These are phyloP conservation scores for Boletus eberwhitei DNA, from an alignment of 768 basidiomycete species.

Conservation along the genomic window DNA sequence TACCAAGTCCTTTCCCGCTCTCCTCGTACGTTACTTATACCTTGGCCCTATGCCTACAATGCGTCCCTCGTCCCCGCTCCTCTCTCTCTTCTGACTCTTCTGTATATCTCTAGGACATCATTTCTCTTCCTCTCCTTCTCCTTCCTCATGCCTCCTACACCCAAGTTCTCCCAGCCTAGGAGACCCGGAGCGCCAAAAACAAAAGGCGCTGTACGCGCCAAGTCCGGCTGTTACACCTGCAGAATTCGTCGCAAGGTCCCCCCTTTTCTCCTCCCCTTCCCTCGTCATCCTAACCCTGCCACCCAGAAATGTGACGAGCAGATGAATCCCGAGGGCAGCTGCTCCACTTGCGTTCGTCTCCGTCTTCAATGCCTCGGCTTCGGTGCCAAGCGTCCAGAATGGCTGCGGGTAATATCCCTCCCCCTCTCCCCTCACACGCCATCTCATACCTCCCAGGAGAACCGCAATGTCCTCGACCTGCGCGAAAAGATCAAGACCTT, in stretches of 20 bases:
- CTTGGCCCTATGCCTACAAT: conserved; percentile 22
- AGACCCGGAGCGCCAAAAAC: conserved; percentile 60
- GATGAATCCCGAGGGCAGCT: conserved; percentile 55
- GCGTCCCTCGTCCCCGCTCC: conserved; percentile 16
- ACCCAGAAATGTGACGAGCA: conserved; percentile 82
- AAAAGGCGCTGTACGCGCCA: conserved; percentile 80
- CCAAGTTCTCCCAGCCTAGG: conserved; percentile 40
- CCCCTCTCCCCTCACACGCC: not conserved
- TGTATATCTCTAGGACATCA: too few relatives aligned
- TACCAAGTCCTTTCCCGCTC: conserved; percentile 1
- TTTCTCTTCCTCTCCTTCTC: not conserved
- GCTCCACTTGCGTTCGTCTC: conserved; percentile 75
- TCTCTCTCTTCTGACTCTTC: conserved; percentile 1
- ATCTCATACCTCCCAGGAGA: conserved; percentile 48
- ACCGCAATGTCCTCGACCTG: conserved; percentile 60
- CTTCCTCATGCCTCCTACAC: conserved; percentile 32
- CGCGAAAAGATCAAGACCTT: conserved; percentile 79
- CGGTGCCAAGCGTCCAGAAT: conserved; percentile 81
- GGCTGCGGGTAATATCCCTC: conserved; percentile 61
- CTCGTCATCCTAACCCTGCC: conserved; percentile 11
- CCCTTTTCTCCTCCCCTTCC: conserved; percentile 10
- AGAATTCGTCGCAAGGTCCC: conserved; percentile 79
- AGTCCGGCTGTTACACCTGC: conserved; percentile 88
- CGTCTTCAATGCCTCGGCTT: conserved; percentile 84
- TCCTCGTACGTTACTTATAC: conserved; percentile 32